phyloP scores from a whole-genome alignment of 2,329 filamentous ascomycete genomes.

The Chalaropsis ovoidea region DNA sequence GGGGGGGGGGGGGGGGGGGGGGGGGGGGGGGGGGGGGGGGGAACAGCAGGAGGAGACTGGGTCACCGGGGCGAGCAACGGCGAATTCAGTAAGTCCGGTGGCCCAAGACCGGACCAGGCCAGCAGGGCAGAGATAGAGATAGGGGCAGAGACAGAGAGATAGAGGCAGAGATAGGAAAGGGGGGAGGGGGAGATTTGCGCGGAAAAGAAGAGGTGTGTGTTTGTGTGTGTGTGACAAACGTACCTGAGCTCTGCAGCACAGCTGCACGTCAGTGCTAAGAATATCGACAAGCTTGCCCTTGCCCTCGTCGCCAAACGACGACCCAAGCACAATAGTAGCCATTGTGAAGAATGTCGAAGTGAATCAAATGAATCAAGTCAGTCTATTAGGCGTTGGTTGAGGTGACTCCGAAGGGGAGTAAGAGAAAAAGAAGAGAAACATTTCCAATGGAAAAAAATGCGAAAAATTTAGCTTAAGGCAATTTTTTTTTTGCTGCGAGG shows the following conservation, averaged over 20 bases:
- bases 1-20: neutral
- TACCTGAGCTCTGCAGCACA: constrained; percentile 26
- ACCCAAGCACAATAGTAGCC: constrained; percentile 26
- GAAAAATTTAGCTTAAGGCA: constrained; percentile 22
- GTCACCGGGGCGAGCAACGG: neutral
- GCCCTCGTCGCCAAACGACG: constrained; percentile 26
- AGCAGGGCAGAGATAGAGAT: neutral
- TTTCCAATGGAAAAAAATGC: constrained; percentile 1
- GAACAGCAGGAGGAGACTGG: neutral
- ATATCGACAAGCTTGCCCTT: constrained; percentile 26
- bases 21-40: neutral
- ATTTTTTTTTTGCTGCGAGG: constrained; percentile 5
- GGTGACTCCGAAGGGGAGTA: constrained; percentile 25
- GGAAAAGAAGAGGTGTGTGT: neutral
- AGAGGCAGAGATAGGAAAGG: constrained; percentile 10
- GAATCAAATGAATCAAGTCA: constrained; percentile 24
- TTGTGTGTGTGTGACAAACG: constrained; percentile 3
- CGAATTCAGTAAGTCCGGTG: neutral
- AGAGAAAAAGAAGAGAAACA: constrained; percentile 24
- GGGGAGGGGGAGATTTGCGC: neutral
- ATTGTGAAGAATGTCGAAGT: constrained; percentile 25
- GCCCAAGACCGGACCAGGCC: neutral
- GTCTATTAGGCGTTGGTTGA: constrained; percentile 24
- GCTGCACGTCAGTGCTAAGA: constrained; percentile 25
- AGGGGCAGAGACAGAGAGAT: neutral